phyloP scores from a whole-genome alignment of 371 early-diverging fungal genomes.

The Mortierella sp. region DNA sequence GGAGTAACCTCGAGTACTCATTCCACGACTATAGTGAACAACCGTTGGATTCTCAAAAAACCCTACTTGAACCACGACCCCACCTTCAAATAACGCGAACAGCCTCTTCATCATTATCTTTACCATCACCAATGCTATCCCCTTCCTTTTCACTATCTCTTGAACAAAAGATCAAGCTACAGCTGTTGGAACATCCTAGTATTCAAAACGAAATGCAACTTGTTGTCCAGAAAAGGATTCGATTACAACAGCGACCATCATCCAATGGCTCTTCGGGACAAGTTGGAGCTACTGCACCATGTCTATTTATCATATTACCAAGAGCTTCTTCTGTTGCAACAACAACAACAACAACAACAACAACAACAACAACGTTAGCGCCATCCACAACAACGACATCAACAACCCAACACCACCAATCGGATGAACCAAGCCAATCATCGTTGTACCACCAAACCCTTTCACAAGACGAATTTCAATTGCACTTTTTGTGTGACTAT shows the following conservation, averaged over 20 bases:
- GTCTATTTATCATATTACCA: conserved; percentile 35
- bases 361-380: background rate
- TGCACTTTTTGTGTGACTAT: conserved; percentile 39
- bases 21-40: background rate
- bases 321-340: background rate
- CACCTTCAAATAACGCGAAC: background rate
- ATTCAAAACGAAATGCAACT: conserved; percentile 19
- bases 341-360: background rate
- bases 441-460: conserved; percentile 3
- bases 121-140: background rate
- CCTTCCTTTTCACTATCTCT: background rate
- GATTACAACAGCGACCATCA: conserved; percentile 16
- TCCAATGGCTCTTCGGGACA: background rate
- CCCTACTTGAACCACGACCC: background rate
- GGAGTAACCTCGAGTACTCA: background rate
- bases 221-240: conserved; percentile 21
- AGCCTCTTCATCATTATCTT: background rate
- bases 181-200: conserved; percentile 15
- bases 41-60: background rate
- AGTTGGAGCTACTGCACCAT: conserved; percentile 13
- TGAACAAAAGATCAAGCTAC: conserved; percentile 12
- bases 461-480: conserved; percentile 14
- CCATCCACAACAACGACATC: background rate
- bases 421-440: background rate
- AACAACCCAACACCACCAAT: background rate